These are phyloP conservation scores for Mycena olivaceomarginata DNA, from an alignment of 768 basidiomycete genomes.

Conservation along the genomic window DNA sequence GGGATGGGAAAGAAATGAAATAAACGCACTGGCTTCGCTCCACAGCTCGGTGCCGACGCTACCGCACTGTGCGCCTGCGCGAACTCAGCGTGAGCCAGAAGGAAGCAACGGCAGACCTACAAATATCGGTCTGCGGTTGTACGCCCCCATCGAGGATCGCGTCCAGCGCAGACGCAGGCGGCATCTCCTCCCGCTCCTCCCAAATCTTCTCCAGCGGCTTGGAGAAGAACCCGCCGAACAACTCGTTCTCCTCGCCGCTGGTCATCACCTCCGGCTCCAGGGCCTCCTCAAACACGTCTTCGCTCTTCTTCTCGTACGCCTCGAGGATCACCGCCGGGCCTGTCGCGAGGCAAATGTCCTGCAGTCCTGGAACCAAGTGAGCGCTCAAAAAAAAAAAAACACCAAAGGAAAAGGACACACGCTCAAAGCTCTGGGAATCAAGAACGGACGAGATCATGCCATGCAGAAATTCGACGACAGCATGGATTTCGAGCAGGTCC, in stretches of 20 bases:
- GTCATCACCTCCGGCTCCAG: conserved; percentile 33
- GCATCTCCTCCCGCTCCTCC: background rate
- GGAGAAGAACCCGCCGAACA: conserved; percentile 36
- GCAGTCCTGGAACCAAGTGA: background rate
- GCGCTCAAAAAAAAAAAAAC: background rate
- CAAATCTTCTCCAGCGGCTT: conserved; percentile 8
- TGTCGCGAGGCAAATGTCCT: conserved; percentile 40
- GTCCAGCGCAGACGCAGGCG: background rate
- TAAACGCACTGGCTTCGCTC: conserved; percentile 30
- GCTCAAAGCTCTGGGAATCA: conserved; percentile 3
- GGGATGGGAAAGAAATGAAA: background rate
- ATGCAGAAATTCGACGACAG: conserved; percentile 32
- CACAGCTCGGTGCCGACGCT: conserved; percentile 9
- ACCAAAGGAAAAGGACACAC: conserved; percentile 6
- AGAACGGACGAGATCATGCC: conserved; percentile 27
- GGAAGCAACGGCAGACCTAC: background rate
- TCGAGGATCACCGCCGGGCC: conserved; percentile 35
- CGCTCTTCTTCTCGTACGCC: conserved; percentile 10
- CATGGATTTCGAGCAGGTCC: conserved; percentile 30
- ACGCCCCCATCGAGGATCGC: conserved; percentile 32
- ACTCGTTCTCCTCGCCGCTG: conserved; percentile 35
- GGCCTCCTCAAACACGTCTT: conserved; percentile 34
- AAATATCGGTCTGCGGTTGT: background rate
- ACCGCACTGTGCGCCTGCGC: conserved; percentile 30
- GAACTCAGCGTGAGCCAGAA: background rate